Conservation (phyloP, 2,329 filamentous ascomycete genomes). For the Exophiala sp. region DNA sequence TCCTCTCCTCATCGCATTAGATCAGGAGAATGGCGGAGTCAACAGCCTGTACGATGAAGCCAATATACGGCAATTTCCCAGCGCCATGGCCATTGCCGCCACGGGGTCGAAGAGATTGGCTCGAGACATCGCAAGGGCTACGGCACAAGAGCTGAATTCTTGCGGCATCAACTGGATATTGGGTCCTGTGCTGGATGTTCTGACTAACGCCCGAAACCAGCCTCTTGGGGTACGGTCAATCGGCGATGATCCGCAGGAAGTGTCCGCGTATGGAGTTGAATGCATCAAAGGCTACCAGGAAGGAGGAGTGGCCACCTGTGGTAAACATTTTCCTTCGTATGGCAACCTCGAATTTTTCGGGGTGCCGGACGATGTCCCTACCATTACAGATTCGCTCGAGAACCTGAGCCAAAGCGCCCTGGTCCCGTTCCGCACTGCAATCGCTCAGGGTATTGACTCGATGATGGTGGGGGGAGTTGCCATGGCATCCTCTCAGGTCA, state of each 20-base stretch:
- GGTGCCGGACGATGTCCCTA: slow-evolving; percentile 84
- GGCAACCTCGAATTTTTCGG: slow-evolving; percentile 91
- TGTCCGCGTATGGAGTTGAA: slow-evolving; percentile 84
- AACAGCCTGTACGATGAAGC: slow-evolving; percentile 95
- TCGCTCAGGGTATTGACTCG: slow-evolving; percentile 76
- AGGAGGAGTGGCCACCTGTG: slow-evolving; percentile 79
- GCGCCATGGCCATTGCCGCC: slow-evolving; percentile 93
- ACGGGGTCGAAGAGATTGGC: slow-evolving; percentile 78
- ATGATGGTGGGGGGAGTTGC: slow-evolving; percentile 96
- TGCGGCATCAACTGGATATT: slow-evolving; percentile 96
- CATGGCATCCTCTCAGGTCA: slow-evolving; percentile 84
- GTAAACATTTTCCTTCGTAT: slow-evolving; percentile 95
- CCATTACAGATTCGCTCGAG: slow-evolving; percentile 90
- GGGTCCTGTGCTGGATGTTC: slow-evolving; percentile 84
- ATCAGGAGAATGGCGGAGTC: slow-evolving; percentile 97
- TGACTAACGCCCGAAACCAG: slow-evolving; percentile 88
- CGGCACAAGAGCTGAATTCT: slow-evolving; percentile 82
- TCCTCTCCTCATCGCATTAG: slow-evolving; percentile 81
- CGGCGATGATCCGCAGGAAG: slow-evolving; percentile 90
- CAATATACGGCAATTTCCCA: slow-evolving; percentile 92
- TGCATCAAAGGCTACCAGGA: slow-evolving; percentile 91
- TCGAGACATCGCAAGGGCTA: slow-evolving; percentile 86
- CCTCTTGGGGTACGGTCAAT: slow-evolving; percentile 82
- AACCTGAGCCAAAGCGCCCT: slow-evolving; percentile 87
- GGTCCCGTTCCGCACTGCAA: slow-evolving; percentile 85